Conservation (phyloP, 495 filamentous ascomycete genomes). For the Neurospora hispaniola region DNA sequence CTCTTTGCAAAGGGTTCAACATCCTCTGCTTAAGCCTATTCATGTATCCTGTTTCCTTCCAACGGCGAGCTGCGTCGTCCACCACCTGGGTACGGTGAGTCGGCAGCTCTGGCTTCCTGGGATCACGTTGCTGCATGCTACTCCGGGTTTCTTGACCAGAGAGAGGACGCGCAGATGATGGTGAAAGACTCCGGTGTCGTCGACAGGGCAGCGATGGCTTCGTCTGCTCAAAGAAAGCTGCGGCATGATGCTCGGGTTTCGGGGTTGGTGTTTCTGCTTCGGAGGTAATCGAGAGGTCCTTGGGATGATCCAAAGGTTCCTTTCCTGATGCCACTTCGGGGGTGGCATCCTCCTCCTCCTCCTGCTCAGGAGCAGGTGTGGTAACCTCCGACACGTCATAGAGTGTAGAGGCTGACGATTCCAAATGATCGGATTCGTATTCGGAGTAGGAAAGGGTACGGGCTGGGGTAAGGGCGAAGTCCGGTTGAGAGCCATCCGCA, state of each 20-base stretch:
- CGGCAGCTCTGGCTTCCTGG: constrained; percentile 9
- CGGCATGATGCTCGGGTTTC: constrained; percentile 19
- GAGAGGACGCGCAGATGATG: constrained; percentile 19
- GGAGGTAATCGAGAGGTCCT: constrained; percentile 4
- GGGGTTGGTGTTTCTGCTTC: constrained; percentile 33
- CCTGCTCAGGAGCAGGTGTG: constrained; percentile 9
- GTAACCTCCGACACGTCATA: constrained; percentile 25
- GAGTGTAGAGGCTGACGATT: constrained; percentile 24
- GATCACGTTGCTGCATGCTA: constrained; percentile 12
- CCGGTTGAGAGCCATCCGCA: constrained; percentile 11
- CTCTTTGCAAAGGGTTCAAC: constrained; percentile 17
- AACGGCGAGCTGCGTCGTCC: not conserved
- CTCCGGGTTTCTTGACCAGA: constrained; percentile 7
- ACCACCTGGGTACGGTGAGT: constrained; percentile 1
- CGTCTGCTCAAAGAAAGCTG: constrained; percentile 22
- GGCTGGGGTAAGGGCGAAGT: constrained; percentile 24
- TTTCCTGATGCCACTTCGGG: constrained; percentile 2
- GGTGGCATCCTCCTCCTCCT: constrained; percentile 6
- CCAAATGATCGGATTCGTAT: constrained; percentile 27
- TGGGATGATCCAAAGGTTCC: constrained; percentile 7
- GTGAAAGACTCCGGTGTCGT: constrained; percentile 22
- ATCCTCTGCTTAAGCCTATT: constrained; percentile 13
- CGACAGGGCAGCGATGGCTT: constrained; percentile 16
- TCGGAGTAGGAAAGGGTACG: constrained; percentile 37
- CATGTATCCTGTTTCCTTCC: not conserved